These are phyloP conservation scores for Podospora tetraspora DNA, from an alignment of 495 filamentous ascomycete genomes.

Conservation along the genomic window DNA sequence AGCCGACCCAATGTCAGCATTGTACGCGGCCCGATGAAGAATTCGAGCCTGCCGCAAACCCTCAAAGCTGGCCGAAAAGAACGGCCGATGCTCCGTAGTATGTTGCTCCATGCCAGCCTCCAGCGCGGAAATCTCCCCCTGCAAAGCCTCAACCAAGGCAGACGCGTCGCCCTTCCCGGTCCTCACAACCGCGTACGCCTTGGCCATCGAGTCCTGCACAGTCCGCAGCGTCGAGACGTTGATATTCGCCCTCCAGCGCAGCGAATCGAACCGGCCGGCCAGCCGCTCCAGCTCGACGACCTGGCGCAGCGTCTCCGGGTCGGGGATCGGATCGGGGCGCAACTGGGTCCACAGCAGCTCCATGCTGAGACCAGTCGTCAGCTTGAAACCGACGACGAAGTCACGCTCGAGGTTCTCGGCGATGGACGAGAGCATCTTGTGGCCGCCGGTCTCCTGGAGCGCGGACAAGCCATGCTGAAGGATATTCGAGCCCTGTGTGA, in stretches of 20 bases:
- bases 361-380: slow-evolving; percentile 77
- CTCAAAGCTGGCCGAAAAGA: slow-evolving; percentile 61
- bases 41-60: slow-evolving; percentile 58
- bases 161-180: slow-evolving; percentile 39
- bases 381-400: slow-evolving; percentile 49
- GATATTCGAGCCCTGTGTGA: slow-evolving; percentile 34
- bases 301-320: slow-evolving; percentile 45
- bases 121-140: slow-evolving; percentile 53
- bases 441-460: slow-evolving; percentile 18
- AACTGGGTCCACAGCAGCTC: slow-evolving; percentile 73
- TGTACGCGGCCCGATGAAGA: slow-evolving; percentile 32
- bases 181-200: slow-evolving; percentile 46
- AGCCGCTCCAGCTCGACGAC: slow-evolving; percentile 60
- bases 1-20: slow-evolving; percentile 12
- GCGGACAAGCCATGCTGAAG: slow-evolving; percentile 24
- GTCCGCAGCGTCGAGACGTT: slow-evolving; percentile 39
- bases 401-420: slow-evolving; percentile 32
- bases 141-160: slow-evolving; percentile 46
- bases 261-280: slow-evolving; percentile 66
- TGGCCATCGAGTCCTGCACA: slow-evolving; percentile 48
- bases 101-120: slow-evolving; percentile 41
- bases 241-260: slow-evolving; percentile 49
- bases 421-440: slow-evolving; percentile 29
- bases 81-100: slow-evolving; percentile 39
- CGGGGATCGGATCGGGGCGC: slow-evolving; percentile 50